These are phyloP conservation scores for Sicyos edulis DNA, from an alignment of 306 rosid species.

Conservation along the genomic window DNA sequence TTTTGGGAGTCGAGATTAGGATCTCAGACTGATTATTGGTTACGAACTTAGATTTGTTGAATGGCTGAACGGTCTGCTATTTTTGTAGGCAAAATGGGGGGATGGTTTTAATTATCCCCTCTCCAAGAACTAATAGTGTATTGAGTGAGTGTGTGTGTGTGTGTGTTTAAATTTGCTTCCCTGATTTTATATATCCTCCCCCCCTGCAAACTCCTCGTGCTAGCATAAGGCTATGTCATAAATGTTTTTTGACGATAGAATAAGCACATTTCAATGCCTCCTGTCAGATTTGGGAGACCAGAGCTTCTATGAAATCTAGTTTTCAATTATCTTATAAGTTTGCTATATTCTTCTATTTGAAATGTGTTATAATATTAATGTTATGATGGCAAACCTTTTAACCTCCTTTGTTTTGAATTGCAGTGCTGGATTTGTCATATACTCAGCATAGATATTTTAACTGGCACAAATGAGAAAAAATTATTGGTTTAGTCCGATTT, in stretches of 20 bases:
- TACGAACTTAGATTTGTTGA: conserved; percentile 19
- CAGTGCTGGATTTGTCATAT: not conserved
- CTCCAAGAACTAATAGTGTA: conserved; percentile 37
- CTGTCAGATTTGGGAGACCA: conserved; percentile 36
- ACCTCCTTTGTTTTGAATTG: not conserved
- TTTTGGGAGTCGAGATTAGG: conserved; percentile 93
- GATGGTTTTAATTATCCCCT: conserved; percentile 28
- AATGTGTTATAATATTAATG: not conserved
- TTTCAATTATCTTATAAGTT: not conserved
- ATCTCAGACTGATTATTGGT: conserved; percentile 62
- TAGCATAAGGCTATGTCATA: conserved; percentile 44
- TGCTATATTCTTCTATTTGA: not conserved
- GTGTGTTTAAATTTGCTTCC: conserved; percentile 56
- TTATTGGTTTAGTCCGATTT: no score
- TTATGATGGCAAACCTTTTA: not conserved
- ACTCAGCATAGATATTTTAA: not conserved
- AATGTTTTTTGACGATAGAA: conserved; percentile 54
- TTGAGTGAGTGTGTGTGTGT: conserved; percentile 16
- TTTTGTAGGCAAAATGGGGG: conserved; percentile 53
- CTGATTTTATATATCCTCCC: conserved; percentile 19
- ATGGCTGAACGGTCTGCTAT: conserved; percentile 32
- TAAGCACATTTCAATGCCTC: conserved; percentile 36
- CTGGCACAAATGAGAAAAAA: no score
- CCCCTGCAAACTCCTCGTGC: conserved; percentile 19
- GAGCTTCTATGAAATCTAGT: conserved; percentile 23